Evolutionary conservation across 345 rosid species (phyloP), one percentile per base, ranked within the genome.

Genomic region (Limnanthes douglasii): DNA sequence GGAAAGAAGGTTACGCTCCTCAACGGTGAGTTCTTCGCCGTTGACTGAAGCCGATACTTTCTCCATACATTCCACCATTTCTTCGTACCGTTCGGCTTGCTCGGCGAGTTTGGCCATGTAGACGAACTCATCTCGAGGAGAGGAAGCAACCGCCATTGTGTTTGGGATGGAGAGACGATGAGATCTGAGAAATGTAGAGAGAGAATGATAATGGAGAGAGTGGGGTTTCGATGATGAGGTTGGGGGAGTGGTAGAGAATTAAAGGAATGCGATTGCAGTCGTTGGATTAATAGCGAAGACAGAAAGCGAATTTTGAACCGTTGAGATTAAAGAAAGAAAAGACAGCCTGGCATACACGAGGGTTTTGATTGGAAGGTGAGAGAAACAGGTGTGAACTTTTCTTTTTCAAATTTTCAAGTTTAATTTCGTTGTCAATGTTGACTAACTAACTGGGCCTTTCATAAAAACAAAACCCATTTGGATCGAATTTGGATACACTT

Each of bases 91-190:
- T 62, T 86, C 92, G 13, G 94, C 96, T 50, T 81, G 94, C 61
- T 86, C 92, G 13, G 96, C 86, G 11, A 86, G 92, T 62, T 86
- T 86, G 6, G 92, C 86, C 94, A 86, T 68, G 82, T 81, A 86
- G 1, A 86, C 92, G 40, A 30, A 46, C 29, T 86, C 92, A 32
- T 86, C 94, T 20, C 92, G 79, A 0, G 86, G 43, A 1, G 83
- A 54, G 0, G 63, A 30, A 22, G 65, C 50, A 39, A 53, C 56
- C 4, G 73, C 65, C 82, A 56, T 76, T 59, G 52, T n/a, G n/a
- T n/a, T n/a, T n/a, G n/a, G n/a, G n/a, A n/a, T n/a, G n/a, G n/a
- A n/a, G n/a, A n/a, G n/a, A n/a, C n/a, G n/a, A n/a, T n/a, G n/a
- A n/a, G n/a, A n/a, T n/a, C n/a, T n/a, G n/a, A n/a, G n/a, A n/a